Percentiles rank a stretch among this genome's conserved stretches.
phyloP scores from a whole-genome alignment of 441 rosid genomes.

The Raphanus hybrid region DNA sequence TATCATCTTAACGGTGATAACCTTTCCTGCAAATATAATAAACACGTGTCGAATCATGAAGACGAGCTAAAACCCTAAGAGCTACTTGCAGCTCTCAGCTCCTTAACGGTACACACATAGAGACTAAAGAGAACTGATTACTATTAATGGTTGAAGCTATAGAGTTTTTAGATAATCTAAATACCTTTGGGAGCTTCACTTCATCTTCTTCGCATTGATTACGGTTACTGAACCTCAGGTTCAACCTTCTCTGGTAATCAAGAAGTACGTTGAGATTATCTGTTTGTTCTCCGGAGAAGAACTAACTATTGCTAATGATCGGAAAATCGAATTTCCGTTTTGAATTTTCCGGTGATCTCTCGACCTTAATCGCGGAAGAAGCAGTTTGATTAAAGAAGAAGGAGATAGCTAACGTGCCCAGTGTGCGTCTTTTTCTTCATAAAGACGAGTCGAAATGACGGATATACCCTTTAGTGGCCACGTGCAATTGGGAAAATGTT shows the following conservation, averaged over 20 bases:
- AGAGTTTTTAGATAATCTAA: not conserved
- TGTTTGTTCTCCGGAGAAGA: too few species aligned
- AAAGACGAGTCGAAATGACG: not conserved
- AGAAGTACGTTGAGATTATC: not conserved
- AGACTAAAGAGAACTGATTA: not conserved
- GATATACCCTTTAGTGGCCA: not conserved
- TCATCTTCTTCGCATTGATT: not conserved
- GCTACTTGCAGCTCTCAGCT: not conserved
- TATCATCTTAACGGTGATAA: conserved; percentile 9
- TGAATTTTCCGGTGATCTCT: not conserved
- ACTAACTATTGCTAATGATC: not conserved
- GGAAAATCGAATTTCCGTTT: not conserved
- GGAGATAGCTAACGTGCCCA: not conserved
- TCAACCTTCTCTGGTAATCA: too few species aligned
- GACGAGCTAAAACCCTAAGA: conserved; percentile 40
- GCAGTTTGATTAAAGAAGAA: not conserved
- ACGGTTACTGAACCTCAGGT: too few species aligned
- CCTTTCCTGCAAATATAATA: conserved; percentile 23
- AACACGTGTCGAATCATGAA: not conserved
- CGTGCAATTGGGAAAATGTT: not conserved
- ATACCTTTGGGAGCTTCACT: not conserved
- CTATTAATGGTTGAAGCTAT: not conserved
- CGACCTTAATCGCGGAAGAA: not conserved
- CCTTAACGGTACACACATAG: not conserved
- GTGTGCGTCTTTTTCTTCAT: too few species aligned